Evolutionary conservation across 2,329 filamentous ascomycete species (phyloP).

Genomic region (Fusarium proliferatum): DNA sequence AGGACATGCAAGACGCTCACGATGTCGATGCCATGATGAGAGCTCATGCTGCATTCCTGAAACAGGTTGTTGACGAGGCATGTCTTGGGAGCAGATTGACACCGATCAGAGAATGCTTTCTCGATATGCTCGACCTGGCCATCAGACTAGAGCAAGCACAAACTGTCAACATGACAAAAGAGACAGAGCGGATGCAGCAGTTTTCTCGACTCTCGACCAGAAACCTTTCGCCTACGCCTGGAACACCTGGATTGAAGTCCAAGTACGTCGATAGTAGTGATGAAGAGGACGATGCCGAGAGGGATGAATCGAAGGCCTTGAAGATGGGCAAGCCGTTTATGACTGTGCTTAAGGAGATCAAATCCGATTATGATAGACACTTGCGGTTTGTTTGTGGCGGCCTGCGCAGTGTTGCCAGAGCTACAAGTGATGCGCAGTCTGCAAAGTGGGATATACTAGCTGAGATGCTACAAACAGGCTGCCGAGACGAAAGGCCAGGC

Average conservation of each 20-base stretch:
- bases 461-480: constrained; percentile 75
- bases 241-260: constrained; percentile 36
- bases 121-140: constrained; percentile 81
- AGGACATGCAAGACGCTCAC: constrained; percentile 67
- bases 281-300: constrained; percentile 46
- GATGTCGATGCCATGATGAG: constrained; percentile 86
- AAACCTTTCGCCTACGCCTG: constrained; percentile 27
- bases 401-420: constrained; percentile 78
- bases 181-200: constrained; percentile 49
- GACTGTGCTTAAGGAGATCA: constrained; percentile 66
- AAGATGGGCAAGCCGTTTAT: constrained; percentile 56
- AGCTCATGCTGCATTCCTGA: constrained; percentile 73
- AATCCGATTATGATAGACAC: constrained; percentile 71
- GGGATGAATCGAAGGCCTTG: constrained; percentile 12
- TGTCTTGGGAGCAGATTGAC: constrained; percentile 75
- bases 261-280: constrained; percentile 41
- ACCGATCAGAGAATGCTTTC: constrained; percentile 77
- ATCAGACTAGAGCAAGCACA: constrained; percentile 75
- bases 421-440: constrained; percentile 69
- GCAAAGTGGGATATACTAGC: constrained; percentile 83
- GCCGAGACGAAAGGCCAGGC: constrained; percentile 36
- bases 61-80: constrained; percentile 72
- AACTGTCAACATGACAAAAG: constrained; percentile 51
- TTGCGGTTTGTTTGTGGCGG: constrained; percentile 78
- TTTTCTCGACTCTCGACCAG: constrained; percentile 46